Base-by-base conservation (phyloP, 148 eudicot species). In the Drosera capensis region DNA sequence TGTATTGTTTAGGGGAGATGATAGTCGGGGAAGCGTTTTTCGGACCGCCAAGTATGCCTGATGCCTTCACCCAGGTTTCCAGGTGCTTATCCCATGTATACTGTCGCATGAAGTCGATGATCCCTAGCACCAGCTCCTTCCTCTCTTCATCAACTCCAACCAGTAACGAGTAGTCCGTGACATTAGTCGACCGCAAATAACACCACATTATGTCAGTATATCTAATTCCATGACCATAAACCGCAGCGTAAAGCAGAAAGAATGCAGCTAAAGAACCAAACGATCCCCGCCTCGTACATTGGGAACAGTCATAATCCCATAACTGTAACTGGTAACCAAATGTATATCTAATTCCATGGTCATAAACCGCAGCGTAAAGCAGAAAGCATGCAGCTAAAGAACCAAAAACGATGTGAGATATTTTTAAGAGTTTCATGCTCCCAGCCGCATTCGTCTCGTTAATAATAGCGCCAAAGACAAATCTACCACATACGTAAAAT, bases 61-160 rank as follows among this genome's bases (percentile, higher is more conserved):
- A 80, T 24, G 95, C 87, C 71, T 90, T 90, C 7, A 84, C 97
- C 97, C 97, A 90, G 13, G 97, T 90, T 80, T 90, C n/a, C n/a
- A n/a, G n/a, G n/a, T n/a, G n/a, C n/a, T n/a, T n/a, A n/a, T n/a
- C n/a, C n/a, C n/a, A n/a, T 0, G 31, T 28, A 28, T 28, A 28
- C 31, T 90, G 95, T 54, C 99, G 66, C 93, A 80, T 80, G 66
- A 55, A 90, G 59, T 90, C 99, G 14, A 90, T 90, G 51, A 84
- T 84, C 26, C 97, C 99, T 1, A 90, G 43, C 5, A 90, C 95
- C 18, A 90, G 82, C 73, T 84, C 99, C 45, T 76, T 71, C 39
- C 71, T 50, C 59, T 80, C 95, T 40, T 84, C 87, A 23, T 90
- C 99, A 56, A 90, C 93, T 17, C 99, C 99, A 25, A 90, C 99